Evolutionary conservation across 139 green algal genomes (phyloP).

Genomic region (Pedinophyceae sp.): DNA sequence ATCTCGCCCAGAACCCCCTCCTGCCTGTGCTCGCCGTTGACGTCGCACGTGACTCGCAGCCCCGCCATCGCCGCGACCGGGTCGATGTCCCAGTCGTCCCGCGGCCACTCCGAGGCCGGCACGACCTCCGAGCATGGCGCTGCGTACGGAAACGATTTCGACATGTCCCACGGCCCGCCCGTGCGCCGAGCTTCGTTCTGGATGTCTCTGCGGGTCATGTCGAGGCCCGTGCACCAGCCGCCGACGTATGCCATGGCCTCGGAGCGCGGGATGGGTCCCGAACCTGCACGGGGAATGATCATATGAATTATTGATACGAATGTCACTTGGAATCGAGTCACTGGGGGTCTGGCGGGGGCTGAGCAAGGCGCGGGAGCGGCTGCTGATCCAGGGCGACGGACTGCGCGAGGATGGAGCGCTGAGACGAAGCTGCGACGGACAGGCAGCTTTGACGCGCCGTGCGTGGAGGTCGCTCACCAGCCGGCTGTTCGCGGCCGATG

Average conservation of each 20-base stretch:
- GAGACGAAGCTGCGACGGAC: too few relatives aligned
- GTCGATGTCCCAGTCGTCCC: not conserved
- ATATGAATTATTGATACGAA: too few relatives aligned
- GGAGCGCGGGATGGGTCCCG: not conserved
- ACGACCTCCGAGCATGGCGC: not conserved
- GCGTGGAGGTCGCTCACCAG: too few relatives aligned
- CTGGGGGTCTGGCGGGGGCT: too few relatives aligned
- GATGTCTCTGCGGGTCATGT: slow-evolving; percentile 4
- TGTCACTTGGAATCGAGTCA: too few relatives aligned
- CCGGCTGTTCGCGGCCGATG: too few relatives aligned
- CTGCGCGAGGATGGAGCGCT: too few relatives aligned
- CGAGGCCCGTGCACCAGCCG: slow-evolving; percentile 1
- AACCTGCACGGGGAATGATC: too few relatives aligned
- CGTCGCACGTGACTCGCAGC: not conserved
- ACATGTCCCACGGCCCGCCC: slow-evolving; percentile 5
- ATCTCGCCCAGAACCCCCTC: not conserved
- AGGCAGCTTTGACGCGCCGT: too few relatives aligned
- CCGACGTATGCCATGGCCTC: slow-evolving; percentile 1
- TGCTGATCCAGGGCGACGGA: too few relatives aligned
- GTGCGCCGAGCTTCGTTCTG: slow-evolving; percentile 1
- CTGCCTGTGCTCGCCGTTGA: slow-evolving; percentile 1
- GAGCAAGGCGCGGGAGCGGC: too few relatives aligned
- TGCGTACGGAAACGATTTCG: not conserved
- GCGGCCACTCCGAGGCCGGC: not conserved
- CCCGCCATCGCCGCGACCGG: too few relatives aligned